phyloP scores from a whole-genome alignment of 2,329 filamentous ascomycete species.

The Exserohilum rostratum region DNA sequence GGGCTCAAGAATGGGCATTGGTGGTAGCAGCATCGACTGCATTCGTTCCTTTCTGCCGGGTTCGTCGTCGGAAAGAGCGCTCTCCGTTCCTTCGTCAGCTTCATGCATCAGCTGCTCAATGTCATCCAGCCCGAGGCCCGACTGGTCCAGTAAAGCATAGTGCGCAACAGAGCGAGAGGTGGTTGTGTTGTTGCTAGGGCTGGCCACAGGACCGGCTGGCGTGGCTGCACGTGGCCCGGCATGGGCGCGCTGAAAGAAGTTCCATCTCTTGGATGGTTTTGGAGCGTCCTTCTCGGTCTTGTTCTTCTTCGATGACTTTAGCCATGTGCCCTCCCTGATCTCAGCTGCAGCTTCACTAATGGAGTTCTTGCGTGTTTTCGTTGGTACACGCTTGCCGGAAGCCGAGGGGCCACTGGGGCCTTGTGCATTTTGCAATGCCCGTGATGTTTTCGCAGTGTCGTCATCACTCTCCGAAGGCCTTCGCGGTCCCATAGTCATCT shows the following conservation, averaged over 20 bases:
- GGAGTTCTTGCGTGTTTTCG: conserved; percentile 36
- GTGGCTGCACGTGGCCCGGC: conserved; percentile 47
- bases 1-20: conserved; percentile 42
- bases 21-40: conserved; percentile 49
- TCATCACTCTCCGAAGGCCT: conserved; percentile 48
- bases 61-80: conserved; percentile 28
- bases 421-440: conserved; percentile 33
- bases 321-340: conserved; percentile 48
- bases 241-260: conserved; percentile 63
- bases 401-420: conserved; percentile 19
- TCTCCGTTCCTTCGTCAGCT: conserved; percentile 37
- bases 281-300: conserved; percentile 34
- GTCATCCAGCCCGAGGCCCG: conserved; percentile 52
- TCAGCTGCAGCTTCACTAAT: conserved; percentile 29
- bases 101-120: conserved; percentile 57
- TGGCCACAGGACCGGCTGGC: conserved; percentile 45
- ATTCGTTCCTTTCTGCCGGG: conserved; percentile 38
- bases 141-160: conserved; percentile 63
- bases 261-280: conserved; percentile 59
- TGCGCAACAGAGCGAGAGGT: conserved; percentile 58
- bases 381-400: conserved; percentile 19
- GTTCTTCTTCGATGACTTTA: conserved; percentile 43
- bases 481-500: conserved; percentile 29
- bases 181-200: conserved; percentile 41
- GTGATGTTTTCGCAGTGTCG: conserved; percentile 40